Evolutionary conservation across 768 basidiomycete genomes (phyloP), one percentile per base, ranked within the genome.

Genomic region (Cystobasidiopsis lactophilus): DNA sequence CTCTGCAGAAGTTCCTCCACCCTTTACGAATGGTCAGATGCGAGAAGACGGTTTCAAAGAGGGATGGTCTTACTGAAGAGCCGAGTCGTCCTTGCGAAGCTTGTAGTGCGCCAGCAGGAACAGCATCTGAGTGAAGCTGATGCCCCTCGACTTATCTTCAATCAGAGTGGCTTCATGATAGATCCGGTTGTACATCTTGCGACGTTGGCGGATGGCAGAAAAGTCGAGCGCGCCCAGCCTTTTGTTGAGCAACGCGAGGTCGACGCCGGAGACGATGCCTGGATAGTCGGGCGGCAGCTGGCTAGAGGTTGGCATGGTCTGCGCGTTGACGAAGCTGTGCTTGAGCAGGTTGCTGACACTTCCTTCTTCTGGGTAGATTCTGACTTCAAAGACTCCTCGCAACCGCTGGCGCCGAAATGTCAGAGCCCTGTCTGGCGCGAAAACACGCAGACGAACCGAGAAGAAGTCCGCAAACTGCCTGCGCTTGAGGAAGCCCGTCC

Each of bases 41-140:
- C 5, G 3, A n/a, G 19, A 27, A 24, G 21, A 2, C 4, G 3
- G 16, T 30, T 29, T 2, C 31, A 46, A 41, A 18, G n/a, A 3
- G n/a, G 5, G n/a, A 7, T 7, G 7, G 13, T 75, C 84, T 64
- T 65, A 91, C 89, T 78, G 74, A 24, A 96, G 69, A 14, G 89
- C 89, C 29, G 85, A 82, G 26, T 75, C 76, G 66, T 93, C 86
- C 47, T 84, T 75, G 57, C 95, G 85, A 49, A 96, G 69, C 65
- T 84, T 88, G 69, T 95, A 79, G 64, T 93, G 91, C 1, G 84
- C 80, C 38, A 96, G 33, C 41, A 95, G 68, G 31, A 82, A 64
- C 2, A 96, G 73, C 83, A 91, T 91, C 41, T 77, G 75, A 1
- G 78, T 83, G 70, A 95, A 95, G 23, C 84, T 82, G 55, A 96